Evolutionary conservation across 768 basidiomycete species (phyloP), one percentile per base, ranked within the genome.

Genomic region (Amanita muscaria): DNA sequence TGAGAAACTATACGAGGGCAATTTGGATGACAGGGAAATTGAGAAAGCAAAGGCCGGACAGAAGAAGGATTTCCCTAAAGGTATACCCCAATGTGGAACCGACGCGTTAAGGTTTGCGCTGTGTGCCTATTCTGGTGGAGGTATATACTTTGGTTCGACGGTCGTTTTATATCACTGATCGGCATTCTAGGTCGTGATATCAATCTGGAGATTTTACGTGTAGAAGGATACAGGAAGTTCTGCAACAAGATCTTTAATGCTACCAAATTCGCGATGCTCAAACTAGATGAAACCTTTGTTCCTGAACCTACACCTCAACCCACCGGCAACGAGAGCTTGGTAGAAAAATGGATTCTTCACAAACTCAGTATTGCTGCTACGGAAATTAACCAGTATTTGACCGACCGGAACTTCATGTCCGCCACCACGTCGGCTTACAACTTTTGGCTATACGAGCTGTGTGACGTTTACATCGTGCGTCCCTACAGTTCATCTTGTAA

Each of bases 181-280:
- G 11, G 9, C 4, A 7, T 42, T 24, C 6, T 47, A 91, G 92
- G 91, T 22, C 87, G 93, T 35, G 94, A 98, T 64, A 94, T 99
- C 68, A 96, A 97, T 61, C 69, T 99, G 49, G 92, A 98, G 59
- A 92, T 99, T 53, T 64, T 90, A 50, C 83, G 92, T 42, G 91
- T 98, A 24, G 93, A 98, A 65, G 96, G 93, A 2, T 98, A 98
- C 64, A 81, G 96, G 64, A 98, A 98, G 65, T 99, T 99, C 72
- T 98, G 96, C 70, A 99, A 99, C 70, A 98, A 98, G 71, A 80
- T 98, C 21, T 98, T 94, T 75, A 99, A 99, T 59, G 96, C 96
- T 1, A 97, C 92, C 38, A 93, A 93, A 64, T 98, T 99, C 55
- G 94, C 93, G n/a, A 91, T 98, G 86, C 79, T 97, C 62, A 94